Conservation (phyloP, 2,329 filamentous ascomycete species). For the Arthrobotrys entomopaga region DNA sequence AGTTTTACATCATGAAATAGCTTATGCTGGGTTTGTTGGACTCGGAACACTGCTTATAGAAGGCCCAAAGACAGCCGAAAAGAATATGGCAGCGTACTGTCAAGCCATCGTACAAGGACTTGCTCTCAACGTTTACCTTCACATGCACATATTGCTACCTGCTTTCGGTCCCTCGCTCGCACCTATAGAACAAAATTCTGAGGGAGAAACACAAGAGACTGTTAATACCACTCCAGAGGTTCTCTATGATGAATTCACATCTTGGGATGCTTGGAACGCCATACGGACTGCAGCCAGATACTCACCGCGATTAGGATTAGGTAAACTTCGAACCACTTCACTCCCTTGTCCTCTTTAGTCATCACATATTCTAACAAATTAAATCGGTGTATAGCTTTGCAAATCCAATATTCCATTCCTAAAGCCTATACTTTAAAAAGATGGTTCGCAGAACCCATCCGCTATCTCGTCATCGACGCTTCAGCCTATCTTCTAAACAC, state of each 20-base stretch:
- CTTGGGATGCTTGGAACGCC: conserved; percentile 94
- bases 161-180: conserved; percentile 72
- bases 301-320: conserved; percentile 79
- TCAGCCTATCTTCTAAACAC: conserved; percentile 71
- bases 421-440: conserved; percentile 68
- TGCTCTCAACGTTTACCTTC: conserved; percentile 77
- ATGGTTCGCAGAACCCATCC: conserved; percentile 76
- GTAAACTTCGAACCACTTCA: conserved; percentile 66
- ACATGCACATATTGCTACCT: conserved; percentile 81
- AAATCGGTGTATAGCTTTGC: conserved; percentile 64
- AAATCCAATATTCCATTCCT: conserved; percentile 58
- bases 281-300: conserved; percentile 89
- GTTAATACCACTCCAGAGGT: conserved; percentile 58
- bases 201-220: conserved; percentile 65
- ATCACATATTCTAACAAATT: conserved; percentile 2
- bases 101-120: conserved; percentile 84
- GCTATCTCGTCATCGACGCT: conserved; percentile 69
- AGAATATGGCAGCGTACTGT: conserved; percentile 77
- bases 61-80: conserved; percentile 75
- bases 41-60: conserved; percentile 83
- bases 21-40: conserved; percentile 95
- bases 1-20: conserved; percentile 84
- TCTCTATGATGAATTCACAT: conserved; percentile 73
- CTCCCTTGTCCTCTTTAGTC: not conserved
- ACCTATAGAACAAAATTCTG: conserved; percentile 68